These are phyloP conservation scores for Populus davidiana DNA, from an alignment of 345 rosid species.

Conservation along the genomic window DNA sequence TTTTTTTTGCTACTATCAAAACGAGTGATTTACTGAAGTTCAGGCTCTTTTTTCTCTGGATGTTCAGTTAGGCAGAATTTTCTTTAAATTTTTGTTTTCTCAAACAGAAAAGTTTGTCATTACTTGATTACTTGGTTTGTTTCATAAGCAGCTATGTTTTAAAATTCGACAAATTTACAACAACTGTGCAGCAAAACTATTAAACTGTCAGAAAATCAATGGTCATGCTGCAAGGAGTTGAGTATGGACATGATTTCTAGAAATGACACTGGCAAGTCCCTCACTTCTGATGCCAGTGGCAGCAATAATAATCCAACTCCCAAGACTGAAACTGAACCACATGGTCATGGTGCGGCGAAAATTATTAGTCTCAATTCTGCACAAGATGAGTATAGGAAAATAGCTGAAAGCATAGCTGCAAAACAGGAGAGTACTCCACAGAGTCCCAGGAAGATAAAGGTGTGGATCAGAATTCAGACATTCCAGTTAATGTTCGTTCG, in stretches of 20 bases:
- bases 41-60: background rate
- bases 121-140: background rate
- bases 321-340: conserved; percentile 43
- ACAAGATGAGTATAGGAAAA: conserved; percentile 41
- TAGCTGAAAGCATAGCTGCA: conserved; percentile 36
- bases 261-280: conserved; percentile 27
- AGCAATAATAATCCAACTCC: conserved; percentile 4
- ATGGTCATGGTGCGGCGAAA: conserved; percentile 34
- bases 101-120: background rate
- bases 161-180: background rate
- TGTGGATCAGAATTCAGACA: conserved; percentile 30
- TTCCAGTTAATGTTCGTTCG: conserved; percentile 19
- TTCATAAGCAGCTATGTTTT: background rate
- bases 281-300: conserved; percentile 6
- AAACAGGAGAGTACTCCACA: conserved; percentile 14
- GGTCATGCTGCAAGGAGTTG: background rate
- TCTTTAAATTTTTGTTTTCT: background rate
- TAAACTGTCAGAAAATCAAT: background rate
- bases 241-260: conserved; percentile 42
- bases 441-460: conserved; percentile 22
- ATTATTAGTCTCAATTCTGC: conserved; percentile 31
- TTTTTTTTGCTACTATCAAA: background rate
- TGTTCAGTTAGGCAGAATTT: background rate
- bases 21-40: background rate
- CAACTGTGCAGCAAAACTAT: background rate